Conservation (phyloP, 2,329 filamentous ascomycete genomes). For the Exophiala aquamarina region DNA sequence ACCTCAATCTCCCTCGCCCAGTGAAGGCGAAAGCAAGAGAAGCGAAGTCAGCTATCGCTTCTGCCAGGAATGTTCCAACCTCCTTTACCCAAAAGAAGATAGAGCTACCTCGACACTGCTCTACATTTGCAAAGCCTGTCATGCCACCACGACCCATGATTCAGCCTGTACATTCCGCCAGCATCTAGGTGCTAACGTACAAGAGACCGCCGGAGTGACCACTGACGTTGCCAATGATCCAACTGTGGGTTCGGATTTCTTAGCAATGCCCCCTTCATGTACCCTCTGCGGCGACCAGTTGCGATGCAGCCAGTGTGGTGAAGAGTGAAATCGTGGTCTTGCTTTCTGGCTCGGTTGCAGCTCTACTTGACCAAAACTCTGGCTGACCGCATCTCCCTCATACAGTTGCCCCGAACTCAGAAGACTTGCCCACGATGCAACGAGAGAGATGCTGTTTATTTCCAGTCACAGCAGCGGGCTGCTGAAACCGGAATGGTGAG, state of each 20-base stretch:
- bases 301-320: constrained; percentile 54
- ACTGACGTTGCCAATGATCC: constrained; percentile 97
- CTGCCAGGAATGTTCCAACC: constrained; percentile 98
- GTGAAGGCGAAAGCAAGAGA: constrained; percentile 39
- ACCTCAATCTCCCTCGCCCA: constrained; percentile 43
- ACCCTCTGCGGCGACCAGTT: constrained; percentile 60
- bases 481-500: constrained; percentile 98
- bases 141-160: constrained; percentile 81
- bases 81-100: constrained; percentile 97
- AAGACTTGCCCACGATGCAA: constrained; percentile 82
- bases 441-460: constrained; percentile 92
- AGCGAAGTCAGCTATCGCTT: constrained; percentile 87
- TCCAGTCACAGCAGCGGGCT: constrained; percentile 96
- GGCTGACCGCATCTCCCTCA: constrained; percentile 26
- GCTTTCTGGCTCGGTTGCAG: no score
- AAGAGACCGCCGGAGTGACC: constrained; percentile 94
- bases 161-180: constrained; percentile 96
- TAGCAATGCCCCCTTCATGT: constrained; percentile 50
- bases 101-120: constrained; percentile 78
- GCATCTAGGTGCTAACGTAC: constrained; percentile 83
- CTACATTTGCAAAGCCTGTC: constrained; percentile 94
- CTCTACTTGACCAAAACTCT: constrained; percentile 34
- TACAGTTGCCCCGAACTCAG: constrained; percentile 84
- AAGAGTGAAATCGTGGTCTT: constrained; percentile 17
- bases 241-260: constrained; percentile 73